Percentiles rank a stretch among this genome's conserved stretches.
Conservation (phyloP, 73 alveolate species). For the Paramecium caudatum region DNA sequence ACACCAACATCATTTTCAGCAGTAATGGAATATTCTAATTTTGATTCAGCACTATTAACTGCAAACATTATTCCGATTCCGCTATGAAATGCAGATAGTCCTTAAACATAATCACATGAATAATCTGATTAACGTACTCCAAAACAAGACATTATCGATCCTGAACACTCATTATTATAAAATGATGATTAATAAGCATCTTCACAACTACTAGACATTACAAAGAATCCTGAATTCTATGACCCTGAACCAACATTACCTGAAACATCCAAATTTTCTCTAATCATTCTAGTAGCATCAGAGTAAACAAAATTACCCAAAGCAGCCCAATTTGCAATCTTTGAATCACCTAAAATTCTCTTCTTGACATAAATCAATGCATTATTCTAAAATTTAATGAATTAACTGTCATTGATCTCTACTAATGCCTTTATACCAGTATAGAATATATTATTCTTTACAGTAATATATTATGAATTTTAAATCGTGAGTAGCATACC, state of each 20-base stretch:
- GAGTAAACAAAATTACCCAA: background rate
- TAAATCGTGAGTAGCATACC: conserved; percentile 46
- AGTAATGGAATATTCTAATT: background rate
- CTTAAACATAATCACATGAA: background rate
- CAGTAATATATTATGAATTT: background rate
- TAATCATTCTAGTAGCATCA: conserved; percentile 5
- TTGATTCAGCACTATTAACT: background rate
- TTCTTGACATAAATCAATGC: background rate
- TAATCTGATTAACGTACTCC: background rate
- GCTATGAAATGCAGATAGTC: conserved; percentile 4
- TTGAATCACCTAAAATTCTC: background rate
- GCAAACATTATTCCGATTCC: background rate
- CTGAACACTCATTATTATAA: conserved; percentile 45
- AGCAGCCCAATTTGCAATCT: conserved; percentile 72
- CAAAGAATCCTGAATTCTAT: conserved; percentile 53
- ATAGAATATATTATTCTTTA: background rate
- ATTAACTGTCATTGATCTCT: background rate
- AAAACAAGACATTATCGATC: conserved; percentile 5
- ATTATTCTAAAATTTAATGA: conserved; percentile 7
- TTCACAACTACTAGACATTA: conserved; percentile 13
- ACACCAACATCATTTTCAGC: conserved; percentile 21
- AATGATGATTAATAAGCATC: conserved; percentile 8
- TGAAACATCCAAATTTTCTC: conserved; percentile 21
- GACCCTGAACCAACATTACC: conserved; percentile 64
- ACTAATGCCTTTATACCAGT: background rate